phyloP scores from a whole-genome alignment of 2,329 filamentous ascomycete species.

The Cordyceps tenuipes region DNA sequence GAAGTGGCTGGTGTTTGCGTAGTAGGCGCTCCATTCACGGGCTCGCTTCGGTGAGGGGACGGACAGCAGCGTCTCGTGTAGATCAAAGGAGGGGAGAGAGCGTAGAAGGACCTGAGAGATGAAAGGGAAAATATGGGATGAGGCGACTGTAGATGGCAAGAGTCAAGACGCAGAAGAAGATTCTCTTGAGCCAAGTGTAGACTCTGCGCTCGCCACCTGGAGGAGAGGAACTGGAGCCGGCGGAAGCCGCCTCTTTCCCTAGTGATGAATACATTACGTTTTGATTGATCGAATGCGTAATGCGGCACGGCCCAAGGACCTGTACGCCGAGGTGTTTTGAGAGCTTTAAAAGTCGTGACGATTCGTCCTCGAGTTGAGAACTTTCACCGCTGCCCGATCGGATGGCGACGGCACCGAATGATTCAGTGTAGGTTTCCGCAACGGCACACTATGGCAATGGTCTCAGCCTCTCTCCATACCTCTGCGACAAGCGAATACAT shows the following conservation, averaged over 20 bases:
- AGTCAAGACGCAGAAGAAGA: not conserved
- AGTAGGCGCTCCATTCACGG: constrained; percentile 28
- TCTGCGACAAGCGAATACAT: not conserved
- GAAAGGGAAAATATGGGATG: not conserved
- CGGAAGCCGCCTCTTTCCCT: not conserved
- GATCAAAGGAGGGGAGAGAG: not conserved
- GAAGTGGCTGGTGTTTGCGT: constrained; percentile 30
- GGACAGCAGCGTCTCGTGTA: not conserved
- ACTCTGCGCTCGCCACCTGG: not conserved
- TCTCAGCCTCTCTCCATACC: not conserved
- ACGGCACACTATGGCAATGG: not conserved
- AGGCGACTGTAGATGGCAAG: not conserved
- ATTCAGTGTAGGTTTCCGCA: not conserved
- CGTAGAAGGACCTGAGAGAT: not conserved
- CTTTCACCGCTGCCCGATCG: not conserved
- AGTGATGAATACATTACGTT: not conserved
- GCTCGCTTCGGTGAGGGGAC: not conserved
- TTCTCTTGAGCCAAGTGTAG: not conserved
- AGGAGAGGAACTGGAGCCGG: not conserved
- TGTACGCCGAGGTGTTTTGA: not conserved
- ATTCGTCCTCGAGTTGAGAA: not conserved
- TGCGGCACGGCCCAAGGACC: not conserved
- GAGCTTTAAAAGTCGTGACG: not conserved
- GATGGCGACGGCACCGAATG: not conserved
- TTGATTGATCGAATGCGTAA: not conserved